phyloP scores from a whole-genome alignment of 2,329 filamentous ascomycete species.

The Mariannaea elegans region DNA sequence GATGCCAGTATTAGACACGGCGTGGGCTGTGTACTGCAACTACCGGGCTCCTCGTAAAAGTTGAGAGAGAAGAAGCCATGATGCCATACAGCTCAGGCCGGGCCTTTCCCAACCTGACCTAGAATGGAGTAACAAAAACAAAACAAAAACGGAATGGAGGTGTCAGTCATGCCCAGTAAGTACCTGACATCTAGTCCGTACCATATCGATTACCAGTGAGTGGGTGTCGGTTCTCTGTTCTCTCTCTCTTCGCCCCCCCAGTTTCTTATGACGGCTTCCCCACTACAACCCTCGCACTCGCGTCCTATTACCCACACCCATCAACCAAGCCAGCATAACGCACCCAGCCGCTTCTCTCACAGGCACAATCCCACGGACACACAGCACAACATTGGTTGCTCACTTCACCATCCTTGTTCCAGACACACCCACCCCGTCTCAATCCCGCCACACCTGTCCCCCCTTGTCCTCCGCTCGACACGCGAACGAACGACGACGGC shows the following conservation, averaged over 20 bases:
- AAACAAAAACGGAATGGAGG: not conserved
- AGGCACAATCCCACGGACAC: not conserved
- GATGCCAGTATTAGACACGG: slow-evolving; percentile 23
- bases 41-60: slow-evolving; percentile 1
- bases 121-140: slow-evolving; percentile 1
- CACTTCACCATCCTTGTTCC: slow-evolving; percentile 2
- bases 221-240: slow-evolving; percentile 6
- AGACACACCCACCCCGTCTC: slow-evolving; percentile 4
- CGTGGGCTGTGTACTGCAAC: slow-evolving; percentile 19
- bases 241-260: slow-evolving; percentile 5
- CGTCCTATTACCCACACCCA: slow-evolving; percentile 9
- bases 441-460: slow-evolving; percentile 3
- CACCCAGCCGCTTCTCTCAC: not conserved
- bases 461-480: slow-evolving; percentile 19
- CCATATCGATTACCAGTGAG: not conserved
- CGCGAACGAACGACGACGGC: slow-evolving; percentile 24
- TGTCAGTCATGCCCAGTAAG: not conserved
- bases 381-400: not conserved
- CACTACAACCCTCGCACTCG: slow-evolving; percentile 19
- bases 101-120: slow-evolving; percentile 4
- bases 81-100: slow-evolving; percentile 13
- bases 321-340: slow-evolving; percentile 10
- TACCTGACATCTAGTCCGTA: not conserved
- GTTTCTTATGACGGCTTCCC: slow-evolving; percentile 25
- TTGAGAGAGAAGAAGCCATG: not conserved